phyloP scores from a whole-genome alignment of 805 yeast genomes.

The Candida corydali region DNA sequence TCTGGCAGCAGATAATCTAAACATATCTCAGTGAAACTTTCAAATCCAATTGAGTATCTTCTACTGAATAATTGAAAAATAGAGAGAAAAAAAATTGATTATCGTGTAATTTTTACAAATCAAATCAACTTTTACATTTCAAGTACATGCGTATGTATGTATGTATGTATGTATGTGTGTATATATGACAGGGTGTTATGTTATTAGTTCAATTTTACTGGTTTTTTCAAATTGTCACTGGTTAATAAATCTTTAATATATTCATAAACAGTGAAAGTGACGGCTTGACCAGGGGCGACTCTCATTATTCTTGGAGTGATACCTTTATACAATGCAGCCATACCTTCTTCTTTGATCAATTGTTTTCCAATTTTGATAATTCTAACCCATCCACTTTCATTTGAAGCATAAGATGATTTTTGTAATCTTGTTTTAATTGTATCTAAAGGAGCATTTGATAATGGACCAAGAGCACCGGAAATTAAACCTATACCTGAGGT shows the following conservation, averaged over 20 bases:
- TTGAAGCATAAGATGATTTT: slow-evolving; percentile 69
- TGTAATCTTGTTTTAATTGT: slow-evolving; percentile 97
- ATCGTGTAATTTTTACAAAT: no score
- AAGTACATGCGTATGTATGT: no score
- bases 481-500: slow-evolving; percentile 87
- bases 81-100: no score
- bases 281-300: slow-evolving; percentile 99
- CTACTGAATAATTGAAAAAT: no score
- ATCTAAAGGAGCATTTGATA: slow-evolving; percentile 95
- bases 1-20: no score
- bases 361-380: slow-evolving; percentile 77
- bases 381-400: slow-evolving; percentile 69
- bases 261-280: slow-evolving; percentile 95
- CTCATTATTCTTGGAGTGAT: slow-evolving; percentile 98
- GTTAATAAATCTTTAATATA: slow-evolving; percentile 64
- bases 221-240: slow-evolving; percentile 18
- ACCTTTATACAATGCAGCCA: slow-evolving; percentile 51
- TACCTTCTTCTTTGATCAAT: slow-evolving; percentile 84
- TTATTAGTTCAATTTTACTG: slow-evolving; percentile 1
- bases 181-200: background rate
- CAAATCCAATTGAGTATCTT: no score
- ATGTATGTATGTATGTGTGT: no score
- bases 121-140: no score
- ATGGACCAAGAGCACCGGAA: slow-evolving; percentile 97
- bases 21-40: no score